Evolutionary conservation across 371 early-diverging fungal species (phyloP).

Genomic region (Apophysomyces ossiformis): DNA sequence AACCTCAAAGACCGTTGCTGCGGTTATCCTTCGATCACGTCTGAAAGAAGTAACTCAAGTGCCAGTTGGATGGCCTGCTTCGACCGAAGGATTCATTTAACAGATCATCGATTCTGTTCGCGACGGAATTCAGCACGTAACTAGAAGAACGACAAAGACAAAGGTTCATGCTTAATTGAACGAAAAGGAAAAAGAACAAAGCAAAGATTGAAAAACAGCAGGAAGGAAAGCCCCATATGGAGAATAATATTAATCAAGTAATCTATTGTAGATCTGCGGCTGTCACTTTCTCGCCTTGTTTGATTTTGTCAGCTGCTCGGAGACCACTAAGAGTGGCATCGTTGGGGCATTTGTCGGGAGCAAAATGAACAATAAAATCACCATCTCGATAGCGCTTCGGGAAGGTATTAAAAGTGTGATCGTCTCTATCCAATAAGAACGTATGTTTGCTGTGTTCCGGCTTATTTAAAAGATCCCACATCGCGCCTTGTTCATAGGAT

Average conservation of each 20-base stretch:
- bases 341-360: constrained; percentile 58
- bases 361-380: constrained; percentile 62
- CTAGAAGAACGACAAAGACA: background rate
- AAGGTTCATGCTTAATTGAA: background rate
- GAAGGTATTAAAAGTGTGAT: constrained; percentile 59
- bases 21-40: too few relatives aligned
- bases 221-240: background rate
- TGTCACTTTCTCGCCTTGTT: constrained; percentile 23
- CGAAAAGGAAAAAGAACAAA: too few relatives aligned
- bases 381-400: constrained; percentile 44
- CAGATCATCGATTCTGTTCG: too few relatives aligned
- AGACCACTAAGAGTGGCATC: constrained; percentile 50
- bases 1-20: too few relatives aligned
- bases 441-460: constrained; percentile 20
- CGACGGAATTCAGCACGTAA: too few relatives aligned
- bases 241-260: background rate
- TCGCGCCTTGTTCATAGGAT: constrained; percentile 58
- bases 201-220: too few relatives aligned
- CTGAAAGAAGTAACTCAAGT: too few relatives aligned
- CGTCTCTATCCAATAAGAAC: constrained; percentile 43
- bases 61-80: too few relatives aligned
- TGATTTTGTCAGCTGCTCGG: constrained; percentile 27
- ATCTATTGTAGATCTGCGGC: background rate
- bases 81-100: too few relatives aligned
- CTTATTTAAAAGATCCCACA: constrained; percentile 56